Conservation (phyloP, 805 yeast genomes). For the Candida sithepensis region DNA sequence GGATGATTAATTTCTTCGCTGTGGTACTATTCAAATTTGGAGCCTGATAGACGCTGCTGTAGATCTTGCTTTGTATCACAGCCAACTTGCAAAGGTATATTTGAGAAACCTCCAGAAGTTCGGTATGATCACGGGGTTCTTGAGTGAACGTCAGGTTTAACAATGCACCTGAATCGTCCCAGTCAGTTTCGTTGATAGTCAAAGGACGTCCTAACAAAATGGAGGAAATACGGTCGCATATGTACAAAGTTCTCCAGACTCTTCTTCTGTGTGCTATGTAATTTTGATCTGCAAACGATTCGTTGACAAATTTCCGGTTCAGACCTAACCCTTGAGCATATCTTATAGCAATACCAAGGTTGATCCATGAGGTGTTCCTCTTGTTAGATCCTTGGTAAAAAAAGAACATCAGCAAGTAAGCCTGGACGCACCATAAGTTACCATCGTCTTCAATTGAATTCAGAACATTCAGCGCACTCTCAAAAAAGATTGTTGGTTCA, state of each 20-base stretch:
- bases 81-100: slow-evolving; percentile 29
- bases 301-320: slow-evolving; percentile 37
- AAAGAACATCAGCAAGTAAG: slow-evolving; percentile 36
- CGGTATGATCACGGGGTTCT: slow-evolving; percentile 10
- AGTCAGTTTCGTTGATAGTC: slow-evolving; percentile 33
- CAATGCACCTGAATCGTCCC: slow-evolving; percentile 34
- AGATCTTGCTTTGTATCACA: slow-evolving; percentile 29
- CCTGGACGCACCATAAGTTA: slow-evolving; percentile 40
- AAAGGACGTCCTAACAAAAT: slow-evolving; percentile 36
- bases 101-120: slow-evolving; percentile 24
- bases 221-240: slow-evolving; percentile 26
- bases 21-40: slow-evolving; percentile 28
- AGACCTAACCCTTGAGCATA: slow-evolving; percentile 41
- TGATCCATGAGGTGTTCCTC: slow-evolving; percentile 41
- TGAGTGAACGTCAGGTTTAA: slow-evolving; percentile 7
- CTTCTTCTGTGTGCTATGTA: slow-evolving; percentile 31
- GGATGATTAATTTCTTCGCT: slow-evolving; percentile 34
- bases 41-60: slow-evolving; percentile 32
- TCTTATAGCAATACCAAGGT: slow-evolving; percentile 39
- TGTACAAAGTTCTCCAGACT: slow-evolving; percentile 18
- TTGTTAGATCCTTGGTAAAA: slow-evolving; percentile 39
- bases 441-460: slow-evolving; percentile 35
- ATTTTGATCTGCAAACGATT: slow-evolving; percentile 29
- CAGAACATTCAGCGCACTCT: slow-evolving; percentile 31
- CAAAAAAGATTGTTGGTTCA: slow-evolving; percentile 33